Evolutionary conservation across 306 rosid species (phyloP), one percentile per base, ranked within the genome.

Genomic region (Medicago arabica): DNA sequence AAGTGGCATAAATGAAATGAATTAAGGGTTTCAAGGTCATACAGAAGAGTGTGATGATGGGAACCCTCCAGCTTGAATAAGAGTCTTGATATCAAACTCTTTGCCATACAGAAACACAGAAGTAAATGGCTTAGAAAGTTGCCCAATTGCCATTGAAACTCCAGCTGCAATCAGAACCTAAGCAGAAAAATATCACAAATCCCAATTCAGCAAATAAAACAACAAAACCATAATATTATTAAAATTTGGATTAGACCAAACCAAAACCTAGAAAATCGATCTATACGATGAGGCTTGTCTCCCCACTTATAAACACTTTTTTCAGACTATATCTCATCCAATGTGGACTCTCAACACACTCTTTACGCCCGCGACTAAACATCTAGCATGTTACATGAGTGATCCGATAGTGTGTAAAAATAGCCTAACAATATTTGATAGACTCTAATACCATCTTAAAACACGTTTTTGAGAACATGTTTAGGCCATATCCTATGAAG

Each of bases 41-140:
- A 94, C 98, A 51, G 98, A 91, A 75, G 98, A 90, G 83, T 94
- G 98, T 15, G 96, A 77, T 4, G 98, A 94, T 57, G 98, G 97
- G 78, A 94, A 94, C 47, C 98, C 98, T 71, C 97, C 98, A 23
- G 97, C 88, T 67, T 86, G 91, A 85, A 86, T 0, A 75, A 70
- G 2, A 1, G 88, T 66, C 77, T 84, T 94, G 83, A 91, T 4
- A 86, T 92, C 91, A 69, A 94, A 90, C 34, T 85, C 87, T 76
- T 86, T 90, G 25, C 96, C 89, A 40, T 94, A 86, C 3, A 92
- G 79, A 47, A 92, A 18, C 34, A 88, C 88, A 74, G 91, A 86
- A 72, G 89, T 76, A 71, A 90, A 80, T 9, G 97, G 98, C 89
- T 94, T 94, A 38, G 88, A 84, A 55, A 94, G 81, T 85, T 94